Evolutionary conservation across 2,329 filamentous ascomycete species (phyloP), one percentile per base, ranked within the genome.

Genomic region (Colletotrichum agaves): DNA sequence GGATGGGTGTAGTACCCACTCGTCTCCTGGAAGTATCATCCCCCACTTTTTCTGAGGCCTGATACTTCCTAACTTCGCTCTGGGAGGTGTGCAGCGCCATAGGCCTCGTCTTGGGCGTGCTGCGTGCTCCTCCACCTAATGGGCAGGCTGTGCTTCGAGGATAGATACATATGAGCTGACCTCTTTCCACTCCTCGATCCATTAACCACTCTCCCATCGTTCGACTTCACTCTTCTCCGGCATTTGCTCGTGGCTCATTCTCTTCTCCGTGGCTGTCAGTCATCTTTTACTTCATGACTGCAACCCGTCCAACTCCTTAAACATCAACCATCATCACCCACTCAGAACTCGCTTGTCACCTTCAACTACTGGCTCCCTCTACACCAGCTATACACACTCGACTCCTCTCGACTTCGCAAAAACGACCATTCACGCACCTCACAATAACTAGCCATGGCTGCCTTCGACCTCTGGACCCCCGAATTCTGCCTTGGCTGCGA

Each of bases 401-500:
- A 47, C 21, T 39, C 21, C n/a, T 37, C 31, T 61, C 57, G n/a
- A 53, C 33, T 31, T 27, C 27, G 27, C 5, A 27, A 27, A 39
- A 33, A 33, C 41, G 19, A 37, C 49, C 33, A 57, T 33, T 17
- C 12, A 37, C 61, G 33, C 39, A 55, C 41, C 33, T 19, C 33
- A 19, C 11, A 56, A n/a, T n/a, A 52, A 44, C 5, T 41, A 61
- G 39, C 33, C 35, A 69, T 61, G 56, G 37, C 63, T 21, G 58
- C 57, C 23, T 67, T 67, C 76, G 85, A 88, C 73, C 80, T 84
- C 76, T 97, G 94, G 93, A 92, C 92, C 74, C 93, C 92, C 79
- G 91, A 97, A 81, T 97, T 93, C 87, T 98, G 94, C 86, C 89
- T 98, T 74, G 90, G 92, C 83, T 98, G 94, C 84, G 94, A 98